Percentiles rank a stretch among this genome's conserved stretches.
phyloP scores from a whole-genome alignment of 2,329 filamentous ascomycete genomes.

The Neonectria coccinea region DNA sequence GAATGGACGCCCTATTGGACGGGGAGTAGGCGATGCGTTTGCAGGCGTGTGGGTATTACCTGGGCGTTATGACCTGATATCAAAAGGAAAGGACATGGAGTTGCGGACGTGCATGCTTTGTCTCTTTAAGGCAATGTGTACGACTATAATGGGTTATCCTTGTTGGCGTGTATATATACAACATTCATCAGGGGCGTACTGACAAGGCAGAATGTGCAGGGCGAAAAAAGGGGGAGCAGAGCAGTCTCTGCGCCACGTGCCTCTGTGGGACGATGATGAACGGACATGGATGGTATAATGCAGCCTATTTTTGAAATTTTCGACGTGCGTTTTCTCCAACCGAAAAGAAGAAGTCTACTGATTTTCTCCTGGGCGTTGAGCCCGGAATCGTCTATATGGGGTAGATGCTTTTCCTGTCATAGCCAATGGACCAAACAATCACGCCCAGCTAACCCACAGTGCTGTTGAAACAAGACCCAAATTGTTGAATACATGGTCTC shows the following conservation, averaged over 20 bases:
- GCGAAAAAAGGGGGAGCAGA: conserved; percentile 4
- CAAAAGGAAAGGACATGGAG: conserved; percentile 41
- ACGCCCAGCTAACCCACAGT: conserved; percentile 19
- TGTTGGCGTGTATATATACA: conserved; percentile 29
- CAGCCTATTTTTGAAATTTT: conserved; percentile 4
- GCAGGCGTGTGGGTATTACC: conserved; percentile 24
- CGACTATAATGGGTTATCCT: conserved; percentile 28
- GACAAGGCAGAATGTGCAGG: conserved; percentile 21
- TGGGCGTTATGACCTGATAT: conserved; percentile 39
- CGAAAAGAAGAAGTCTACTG: conserved; percentile 17
- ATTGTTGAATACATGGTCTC: conserved; percentile 49
- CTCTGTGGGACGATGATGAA: conserved; percentile 11
- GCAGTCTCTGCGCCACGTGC: background rate
- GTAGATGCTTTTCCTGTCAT: conserved; percentile 4
- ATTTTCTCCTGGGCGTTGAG: conserved; percentile 47
- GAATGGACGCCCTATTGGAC: conserved; percentile 60
- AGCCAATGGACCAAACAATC: conserved; percentile 13
- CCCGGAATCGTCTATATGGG: conserved; percentile 45
- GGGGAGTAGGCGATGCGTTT: conserved; percentile 50
- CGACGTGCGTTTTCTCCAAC: background rate
- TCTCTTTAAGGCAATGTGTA: conserved; percentile 20
- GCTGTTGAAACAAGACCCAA: conserved; percentile 41
- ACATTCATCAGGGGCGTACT: conserved; percentile 19
- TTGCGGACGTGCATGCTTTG: conserved; percentile 27
- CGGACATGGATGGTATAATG: conserved; percentile 9